A percentile compares a stretch with the other conserved stretches of the same genome.
These are phyloP conservation scores for Blastobotrys buckinghamii DNA, from an alignment of 1,139 yeast species.

Conservation along the genomic window DNA sequence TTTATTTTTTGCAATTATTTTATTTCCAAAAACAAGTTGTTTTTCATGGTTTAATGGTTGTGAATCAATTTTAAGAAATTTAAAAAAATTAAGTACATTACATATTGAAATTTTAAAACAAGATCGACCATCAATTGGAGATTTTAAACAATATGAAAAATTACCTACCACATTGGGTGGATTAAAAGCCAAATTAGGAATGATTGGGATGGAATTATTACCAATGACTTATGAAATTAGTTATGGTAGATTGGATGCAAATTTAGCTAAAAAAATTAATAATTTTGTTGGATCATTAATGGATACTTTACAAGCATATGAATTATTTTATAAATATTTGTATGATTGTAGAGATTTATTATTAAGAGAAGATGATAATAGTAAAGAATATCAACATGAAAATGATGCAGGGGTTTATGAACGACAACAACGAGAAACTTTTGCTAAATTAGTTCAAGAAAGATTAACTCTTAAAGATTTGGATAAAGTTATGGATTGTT, in stretches of 20 bases:
- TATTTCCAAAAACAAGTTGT: slow-evolving; percentile 29
- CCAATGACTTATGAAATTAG: slow-evolving; percentile 3
- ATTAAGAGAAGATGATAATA: neutral
- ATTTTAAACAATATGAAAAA: slow-evolving; percentile 8
- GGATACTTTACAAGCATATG: slow-evolving; percentile 8
- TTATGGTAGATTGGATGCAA: slow-evolving; percentile 8
- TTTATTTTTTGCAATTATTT: slow-evolving; percentile 18
- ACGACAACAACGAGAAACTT: slow-evolving; percentile 6
- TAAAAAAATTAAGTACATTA: slow-evolving; percentile 14
- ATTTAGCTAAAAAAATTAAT: slow-evolving; percentile 1
- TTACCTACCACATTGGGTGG: slow-evolving; percentile 1
- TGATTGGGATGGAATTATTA: slow-evolving; percentile 3
- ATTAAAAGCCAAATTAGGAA: neutral
- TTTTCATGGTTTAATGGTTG: slow-evolving; percentile 19
- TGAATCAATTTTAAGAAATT: slow-evolving; percentile 13
- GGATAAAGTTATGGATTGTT: slow-evolving; percentile 18
- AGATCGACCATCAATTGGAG: slow-evolving; percentile 18
- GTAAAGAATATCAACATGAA: neutral
- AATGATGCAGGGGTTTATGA: slow-evolving; percentile 9
- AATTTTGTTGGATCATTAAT: neutral
- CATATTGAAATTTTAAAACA: slow-evolving; percentile 15
- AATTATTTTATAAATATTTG: slow-evolving; percentile 5
- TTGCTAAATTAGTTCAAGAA: slow-evolving; percentile 4
- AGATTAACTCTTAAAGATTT: slow-evolving; percentile 18
- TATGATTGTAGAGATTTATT: slow-evolving; percentile 2